Evolutionary conservation across 805 yeast species (phyloP).

Genomic region (Kazachstania kunashirensis): DNA sequence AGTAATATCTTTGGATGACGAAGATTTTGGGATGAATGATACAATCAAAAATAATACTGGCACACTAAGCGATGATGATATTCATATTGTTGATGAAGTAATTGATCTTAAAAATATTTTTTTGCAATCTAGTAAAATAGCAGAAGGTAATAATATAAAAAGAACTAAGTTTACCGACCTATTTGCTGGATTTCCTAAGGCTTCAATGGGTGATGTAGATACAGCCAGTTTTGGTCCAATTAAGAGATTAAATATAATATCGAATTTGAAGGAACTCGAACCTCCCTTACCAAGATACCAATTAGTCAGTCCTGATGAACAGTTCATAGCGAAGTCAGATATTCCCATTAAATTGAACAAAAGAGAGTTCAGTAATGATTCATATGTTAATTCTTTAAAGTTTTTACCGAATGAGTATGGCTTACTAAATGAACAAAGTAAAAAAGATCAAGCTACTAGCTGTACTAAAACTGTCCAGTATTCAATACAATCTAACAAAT

Average conservation of each 20-base stretch:
- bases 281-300: constrained; percentile 18
- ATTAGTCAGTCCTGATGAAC: constrained; percentile 7
- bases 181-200: constrained; percentile 9
- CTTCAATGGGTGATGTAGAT: neutral
- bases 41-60: neutral
- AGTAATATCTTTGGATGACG: constrained; percentile 12
- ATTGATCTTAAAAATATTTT: constrained; percentile 4
- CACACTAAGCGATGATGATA: neutral
- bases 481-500: constrained; percentile 1
- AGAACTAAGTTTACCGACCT: constrained; percentile 19
- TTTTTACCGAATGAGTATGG: constrained; percentile 17
- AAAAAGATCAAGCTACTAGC: neutral
- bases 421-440: constrained; percentile 5
- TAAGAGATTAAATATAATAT: constrained; percentile 10
- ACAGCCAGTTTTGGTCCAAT: constrained; percentile 4
- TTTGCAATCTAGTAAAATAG: constrained; percentile 6
- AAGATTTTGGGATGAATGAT: constrained; percentile 4
- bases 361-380: too few species aligned
- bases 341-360: too few species aligned
- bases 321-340: too few species aligned
- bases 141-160: constrained; percentile 13
- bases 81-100: neutral
- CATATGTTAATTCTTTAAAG: too few species aligned
- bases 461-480: neutral
- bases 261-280: constrained; percentile 11